Base-by-base conservation (phyloP, 1,284 basidiomycete genomes). In the Wallemia ichthyophaga region DNA sequence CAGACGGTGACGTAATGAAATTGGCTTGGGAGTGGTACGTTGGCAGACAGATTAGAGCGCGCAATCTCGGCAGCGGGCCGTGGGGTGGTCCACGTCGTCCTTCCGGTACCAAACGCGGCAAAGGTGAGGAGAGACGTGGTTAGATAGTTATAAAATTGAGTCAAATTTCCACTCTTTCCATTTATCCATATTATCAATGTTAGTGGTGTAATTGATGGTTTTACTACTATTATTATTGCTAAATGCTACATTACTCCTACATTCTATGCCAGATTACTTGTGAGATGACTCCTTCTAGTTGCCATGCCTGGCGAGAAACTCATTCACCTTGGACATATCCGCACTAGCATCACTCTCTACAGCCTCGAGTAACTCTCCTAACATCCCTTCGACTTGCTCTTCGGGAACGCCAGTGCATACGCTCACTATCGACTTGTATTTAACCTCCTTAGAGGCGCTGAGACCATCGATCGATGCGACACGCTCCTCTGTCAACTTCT, bases 11-110 rank as follows among this genome's bases (percentile, higher is more conserved):
- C 64, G 75, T 92, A 21, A 78, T 92, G 65, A 80, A 83, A 60
- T 64, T 76, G 25, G 70, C 83, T 11, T 95, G 89, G 89, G 89
- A 91, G 70, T 92, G 85, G 85, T 92, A 88, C 67, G 76, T 78
- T 60, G 74, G 78, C 66, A 73, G 77, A 57, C 74, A 63, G 61
- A 54, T 62, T 31, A 55, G 62, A 48, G 37, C 37, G n/a, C 11
- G 37, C 11, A 48, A 48, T 21, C 37, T 48, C 37, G 37, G 37
- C n/a, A 11, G 9, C 5, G 37, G 37, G 7, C 37, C 37, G n/a
- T 48, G 37, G 37, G 37, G 37, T 21, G 37, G 37, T 21, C 37
- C 37, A 21, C 37, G 37, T 48, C 37, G 37, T 48, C 37, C 37
- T 11, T 48, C 37, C 11, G 37, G 37, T 21, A 48, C 37, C 11